Evolutionary conservation across 495 filamentous ascomycete genomes (phyloP).

Genomic region (Amniculicola lignicola): DNA sequence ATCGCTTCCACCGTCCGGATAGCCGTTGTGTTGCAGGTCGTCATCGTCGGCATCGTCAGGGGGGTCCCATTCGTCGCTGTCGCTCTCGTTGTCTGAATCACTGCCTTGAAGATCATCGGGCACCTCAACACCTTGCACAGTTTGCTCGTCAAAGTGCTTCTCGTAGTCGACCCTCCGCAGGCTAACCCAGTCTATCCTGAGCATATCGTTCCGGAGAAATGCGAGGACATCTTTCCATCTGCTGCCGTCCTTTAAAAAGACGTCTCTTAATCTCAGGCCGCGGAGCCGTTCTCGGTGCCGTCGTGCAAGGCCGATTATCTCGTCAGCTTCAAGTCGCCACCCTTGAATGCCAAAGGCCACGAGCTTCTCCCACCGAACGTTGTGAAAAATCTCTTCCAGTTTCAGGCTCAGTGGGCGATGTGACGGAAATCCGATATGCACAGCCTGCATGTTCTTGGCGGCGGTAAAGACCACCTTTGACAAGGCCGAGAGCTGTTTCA

Average conservation of each 20-base stretch:
- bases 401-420: slow-evolving; percentile 54
- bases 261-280: slow-evolving; percentile 56
- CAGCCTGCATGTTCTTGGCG: slow-evolving; percentile 58
- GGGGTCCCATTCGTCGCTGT: slow-evolving; percentile 35
- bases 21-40: slow-evolving; percentile 27
- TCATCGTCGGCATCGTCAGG: slow-evolving; percentile 32
- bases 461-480: slow-evolving; percentile 58
- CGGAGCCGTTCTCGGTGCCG: slow-evolving; percentile 56
- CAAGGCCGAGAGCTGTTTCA: slow-evolving; percentile 53
- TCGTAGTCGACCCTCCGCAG: slow-evolving; percentile 62
- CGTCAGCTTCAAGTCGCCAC: slow-evolving; percentile 59
- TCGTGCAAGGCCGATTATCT: slow-evolving; percentile 56
- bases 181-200: slow-evolving; percentile 57
- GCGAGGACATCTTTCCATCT: slow-evolving; percentile 60
- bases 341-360: slow-evolving; percentile 63
- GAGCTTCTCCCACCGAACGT: slow-evolving; percentile 58
- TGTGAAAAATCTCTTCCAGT: slow-evolving; percentile 62
- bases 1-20: slow-evolving; percentile 16
- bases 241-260: slow-evolving; percentile 57
- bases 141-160: slow-evolving; percentile 51
- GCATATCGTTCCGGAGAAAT: slow-evolving; percentile 57
- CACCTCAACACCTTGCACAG: slow-evolving; percentile 43
- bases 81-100: slow-evolving; percentile 41
- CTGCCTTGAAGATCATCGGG: slow-evolving; percentile 44
- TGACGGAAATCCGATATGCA: slow-evolving; percentile 64